A percentile compares a stretch with the other conserved stretches of the same genome.
These are phyloP conservation scores for Oemleria cerasiformis DNA, from an alignment of 306 rosid genomes.

Conservation along the genomic window DNA sequence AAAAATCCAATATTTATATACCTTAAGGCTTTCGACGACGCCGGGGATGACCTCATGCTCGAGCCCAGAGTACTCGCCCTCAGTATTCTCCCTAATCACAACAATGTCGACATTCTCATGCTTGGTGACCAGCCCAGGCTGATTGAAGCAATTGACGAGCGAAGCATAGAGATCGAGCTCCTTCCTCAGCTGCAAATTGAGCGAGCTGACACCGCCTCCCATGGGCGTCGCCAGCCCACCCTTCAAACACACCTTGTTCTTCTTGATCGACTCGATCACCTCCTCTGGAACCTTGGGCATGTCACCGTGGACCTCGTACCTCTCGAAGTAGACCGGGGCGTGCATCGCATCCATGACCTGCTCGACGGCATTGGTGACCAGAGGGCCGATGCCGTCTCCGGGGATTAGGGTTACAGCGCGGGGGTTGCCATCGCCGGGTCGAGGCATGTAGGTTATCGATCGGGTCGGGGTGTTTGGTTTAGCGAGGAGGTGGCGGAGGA, in stretches of 20 bases:
- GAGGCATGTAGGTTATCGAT: slow-evolving; percentile 80
- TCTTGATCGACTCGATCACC: slow-evolving; percentile 71
- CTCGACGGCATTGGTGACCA: slow-evolving; percentile 75
- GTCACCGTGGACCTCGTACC: slow-evolving; percentile 58
- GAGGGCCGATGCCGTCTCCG: slow-evolving; percentile 78
- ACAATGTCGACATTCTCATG: slow-evolving; percentile 83
- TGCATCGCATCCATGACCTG: slow-evolving; percentile 92
- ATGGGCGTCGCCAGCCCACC: slow-evolving; percentile 78
- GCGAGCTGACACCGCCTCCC: slow-evolving; percentile 85
- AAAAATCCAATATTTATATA: background rate
- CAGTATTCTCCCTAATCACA: slow-evolving; percentile 81
- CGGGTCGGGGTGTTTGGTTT: slow-evolving; percentile 37
- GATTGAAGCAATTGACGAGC: slow-evolving; percentile 75
- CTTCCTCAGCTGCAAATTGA: slow-evolving; percentile 68
- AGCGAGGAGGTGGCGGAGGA: slow-evolving; percentile 24
- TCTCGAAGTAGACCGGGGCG: slow-evolving; percentile 74
- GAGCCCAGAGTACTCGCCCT: slow-evolving; percentile 83
- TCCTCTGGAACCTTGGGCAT: slow-evolving; percentile 64
- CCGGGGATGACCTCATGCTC: slow-evolving; percentile 96
- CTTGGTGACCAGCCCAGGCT: slow-evolving; percentile 66
- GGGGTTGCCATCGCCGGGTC: slow-evolving; percentile 76
- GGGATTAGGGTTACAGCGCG: slow-evolving; percentile 74
- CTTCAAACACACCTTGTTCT: slow-evolving; percentile 80
- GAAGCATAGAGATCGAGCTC: slow-evolving; percentile 93
- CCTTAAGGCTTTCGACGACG: slow-evolving; percentile 93